Percentiles rank a stretch among this genome's conserved stretches.
Evolutionary conservation across 2,329 filamentous ascomycete genomes (phyloP).

Genomic region (Pseudogymnoascus sp.): DNA sequence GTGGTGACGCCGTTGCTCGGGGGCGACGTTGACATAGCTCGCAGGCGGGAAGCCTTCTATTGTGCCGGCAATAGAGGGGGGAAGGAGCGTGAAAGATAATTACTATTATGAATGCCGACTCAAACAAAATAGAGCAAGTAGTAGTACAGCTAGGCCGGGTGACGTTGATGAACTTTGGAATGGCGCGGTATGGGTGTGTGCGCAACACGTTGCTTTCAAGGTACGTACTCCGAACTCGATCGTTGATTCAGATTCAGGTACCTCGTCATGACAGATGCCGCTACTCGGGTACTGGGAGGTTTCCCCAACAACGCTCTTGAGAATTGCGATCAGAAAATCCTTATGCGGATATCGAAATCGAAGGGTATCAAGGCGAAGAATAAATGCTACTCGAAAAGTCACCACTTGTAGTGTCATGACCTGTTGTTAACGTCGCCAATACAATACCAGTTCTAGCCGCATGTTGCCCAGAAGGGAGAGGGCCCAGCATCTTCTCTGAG

Average conservation of each 20-base stretch:
- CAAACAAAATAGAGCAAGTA: background rate
- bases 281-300: background rate
- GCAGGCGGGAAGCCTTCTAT: background rate
- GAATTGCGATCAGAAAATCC: background rate
- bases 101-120: constrained; percentile 4
- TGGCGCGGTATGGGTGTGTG: background rate
- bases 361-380: background rate
- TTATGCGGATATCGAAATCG: background rate
- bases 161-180: constrained; percentile 4
- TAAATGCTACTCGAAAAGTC: background rate
- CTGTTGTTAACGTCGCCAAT: background rate
- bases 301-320: background rate
- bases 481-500: too few relatives aligned
- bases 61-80: constrained; percentile 8
- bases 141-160: background rate
- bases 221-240: constrained; percentile 6
- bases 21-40: constrained; percentile 19
- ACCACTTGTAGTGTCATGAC: background rate
- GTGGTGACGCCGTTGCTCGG: constrained; percentile 17
- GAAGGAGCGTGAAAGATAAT: background rate
- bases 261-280: background rate
- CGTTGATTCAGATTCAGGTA: background rate
- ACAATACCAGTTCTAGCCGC: background rate
- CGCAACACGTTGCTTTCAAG: constrained; percentile 4
- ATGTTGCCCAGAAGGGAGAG: background rate